These are phyloP conservation scores for grape (Vitis vinifera) DNA, from an alignment of 164 flowering plant species.

Conservation along the genomic window ASM3070453v1 NC_081815.1:18374001-18374500, in stretches of 20 bases:
- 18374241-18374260: neutral
- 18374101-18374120: conserved; percentile 76
- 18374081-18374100: conserved; percentile 75
- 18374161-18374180: conserved; percentile 73
- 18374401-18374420: no score
- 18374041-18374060: conserved; percentile 72
- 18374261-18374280: no score
- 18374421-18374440: no score
- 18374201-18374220: conserved; percentile 3
- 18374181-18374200: conserved; percentile 96
- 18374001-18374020: conserved; percentile 76
- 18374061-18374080: conserved; percentile 88
- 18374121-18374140: conserved; percentile 80
- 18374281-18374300: no score
- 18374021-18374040: conserved; percentile 84
- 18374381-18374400: no score
- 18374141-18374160: conserved; percentile 83
- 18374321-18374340: no score
- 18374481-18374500: no score
- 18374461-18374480: no score
- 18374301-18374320: no score
- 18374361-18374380: no score
- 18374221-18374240: neutral
- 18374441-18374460: no score
- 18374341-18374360: no score